These are phyloP conservation scores for Nicotiana rustica DNA, from an alignment of 305 asterid genomes.

Conservation along the genomic window DNA sequence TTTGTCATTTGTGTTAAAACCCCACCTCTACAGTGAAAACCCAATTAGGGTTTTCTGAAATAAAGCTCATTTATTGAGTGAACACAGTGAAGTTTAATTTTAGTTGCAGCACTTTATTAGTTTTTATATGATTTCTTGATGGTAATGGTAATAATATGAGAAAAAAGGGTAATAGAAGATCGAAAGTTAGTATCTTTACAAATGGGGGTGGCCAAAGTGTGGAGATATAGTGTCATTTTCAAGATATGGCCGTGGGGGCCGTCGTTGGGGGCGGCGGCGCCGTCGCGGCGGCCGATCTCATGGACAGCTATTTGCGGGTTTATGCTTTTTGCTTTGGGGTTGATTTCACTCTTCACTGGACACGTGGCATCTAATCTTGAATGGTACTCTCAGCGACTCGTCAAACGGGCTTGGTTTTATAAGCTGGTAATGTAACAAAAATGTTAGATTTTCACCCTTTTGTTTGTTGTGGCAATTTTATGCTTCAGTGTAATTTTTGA, in stretches of 20 bases:
- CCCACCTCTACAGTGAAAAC: slow-evolving; percentile 32
- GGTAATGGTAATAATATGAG: slow-evolving; percentile 39
- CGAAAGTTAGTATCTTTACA: slow-evolving; percentile 35
- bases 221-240: slow-evolving; percentile 48
- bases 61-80: neutral
- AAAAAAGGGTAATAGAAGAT: slow-evolving; percentile 50
- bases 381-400: slow-evolving; percentile 88
- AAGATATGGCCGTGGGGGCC: slow-evolving; percentile 44
- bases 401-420: slow-evolving; percentile 63
- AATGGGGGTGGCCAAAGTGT: slow-evolving; percentile 80
- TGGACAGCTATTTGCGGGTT: slow-evolving; percentile 89
- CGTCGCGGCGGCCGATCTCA: slow-evolving; percentile 64
- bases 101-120: neutral
- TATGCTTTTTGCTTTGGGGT: slow-evolving; percentile 81
- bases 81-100: neutral
- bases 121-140: slow-evolving; percentile 7
- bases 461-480: neutral
- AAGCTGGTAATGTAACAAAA: slow-evolving; percentile 49
- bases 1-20: slow-evolving; percentile 22
- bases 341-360: slow-evolving; percentile 93
- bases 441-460: neutral
- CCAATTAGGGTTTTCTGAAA: slow-evolving; percentile 22
- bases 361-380: slow-evolving; percentile 97
- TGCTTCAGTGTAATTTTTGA: neutral
- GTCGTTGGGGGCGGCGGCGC: slow-evolving; percentile 41